These are phyloP conservation scores for Rubus idaeus DNA, from an alignment of 306 rosid genomes.

Conservation along the genomic window DNA sequence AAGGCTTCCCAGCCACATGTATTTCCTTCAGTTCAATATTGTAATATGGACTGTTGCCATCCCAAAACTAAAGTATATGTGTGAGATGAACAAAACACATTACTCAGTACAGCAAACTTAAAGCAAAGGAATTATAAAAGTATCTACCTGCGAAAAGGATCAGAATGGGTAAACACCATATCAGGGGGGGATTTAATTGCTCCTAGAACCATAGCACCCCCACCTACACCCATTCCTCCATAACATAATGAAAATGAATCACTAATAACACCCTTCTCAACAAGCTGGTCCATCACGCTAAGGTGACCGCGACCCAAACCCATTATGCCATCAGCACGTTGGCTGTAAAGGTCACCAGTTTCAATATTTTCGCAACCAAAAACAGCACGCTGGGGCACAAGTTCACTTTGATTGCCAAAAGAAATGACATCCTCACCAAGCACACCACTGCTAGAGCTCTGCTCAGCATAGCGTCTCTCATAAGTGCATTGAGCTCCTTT, in stretches of 20 bases:
- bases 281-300: slow-evolving; percentile 60
- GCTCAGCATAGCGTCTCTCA: slow-evolving; percentile 54
- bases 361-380: slow-evolving; percentile 54
- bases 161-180: slow-evolving; percentile 50
- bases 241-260: slow-evolving; percentile 54
- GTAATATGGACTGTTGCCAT: slow-evolving; percentile 53
- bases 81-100: slow-evolving; percentile 41
- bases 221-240: slow-evolving; percentile 60
- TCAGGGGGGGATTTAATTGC: slow-evolving; percentile 41
- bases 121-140: not conserved
- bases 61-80: slow-evolving; percentile 39
- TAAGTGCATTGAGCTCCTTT: slow-evolving; percentile 45
- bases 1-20: slow-evolving; percentile 44
- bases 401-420: slow-evolving; percentile 48
- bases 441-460: slow-evolving; percentile 55
- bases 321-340: slow-evolving; percentile 56
- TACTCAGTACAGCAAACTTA: not conserved
- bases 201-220: slow-evolving; percentile 60
- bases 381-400: slow-evolving; percentile 51
- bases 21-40: slow-evolving; percentile 52
- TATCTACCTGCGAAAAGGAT: slow-evolving; percentile 45
- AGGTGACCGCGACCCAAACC: slow-evolving; percentile 54
- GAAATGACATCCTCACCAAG: slow-evolving; percentile 47
- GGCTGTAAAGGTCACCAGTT: slow-evolving; percentile 55
- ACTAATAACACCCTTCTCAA: slow-evolving; percentile 42